Evolutionary conservation across 2,329 filamentous ascomycete genomes (phyloP).

Genomic region (Trichoderma pleuroti): DNA sequence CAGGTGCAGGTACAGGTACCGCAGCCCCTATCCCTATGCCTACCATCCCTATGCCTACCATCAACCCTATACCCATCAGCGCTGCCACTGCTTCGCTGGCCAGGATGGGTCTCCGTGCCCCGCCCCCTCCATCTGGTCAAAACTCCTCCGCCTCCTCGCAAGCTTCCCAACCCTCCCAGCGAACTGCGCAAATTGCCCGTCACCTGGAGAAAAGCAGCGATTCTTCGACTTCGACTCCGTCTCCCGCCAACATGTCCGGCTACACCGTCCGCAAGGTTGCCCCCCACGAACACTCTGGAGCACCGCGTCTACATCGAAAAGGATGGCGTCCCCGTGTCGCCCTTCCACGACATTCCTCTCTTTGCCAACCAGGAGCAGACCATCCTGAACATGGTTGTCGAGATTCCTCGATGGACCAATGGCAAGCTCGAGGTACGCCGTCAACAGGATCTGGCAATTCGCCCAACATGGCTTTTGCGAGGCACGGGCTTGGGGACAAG

Average conservation of each 20-base stretch:
- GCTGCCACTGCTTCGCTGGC: neutral
- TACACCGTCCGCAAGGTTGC: conserved; percentile 86
- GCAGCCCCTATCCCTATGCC: neutral
- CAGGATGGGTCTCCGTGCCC: conserved; percentile 33
- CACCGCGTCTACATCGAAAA: conserved; percentile 98
- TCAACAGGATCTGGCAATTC: neutral
- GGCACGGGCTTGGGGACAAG: neutral
- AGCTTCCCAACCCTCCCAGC: conserved; percentile 45
- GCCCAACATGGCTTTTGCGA: neutral
- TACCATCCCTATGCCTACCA: neutral
- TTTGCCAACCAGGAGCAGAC: conserved; percentile 96
- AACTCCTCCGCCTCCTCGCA: conserved; percentile 25
- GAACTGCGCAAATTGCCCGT: conserved; percentile 53
- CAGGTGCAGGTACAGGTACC: neutral
- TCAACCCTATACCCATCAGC: neutral
- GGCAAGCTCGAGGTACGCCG: conserved; percentile 91
- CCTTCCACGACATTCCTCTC: conserved; percentile 98
- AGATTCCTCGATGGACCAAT: conserved; percentile 99
- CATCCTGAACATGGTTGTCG: conserved; percentile 97
- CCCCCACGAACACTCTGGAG: conserved; percentile 87
- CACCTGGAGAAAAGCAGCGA: conserved; percentile 37
- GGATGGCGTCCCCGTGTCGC: conserved; percentile 88
- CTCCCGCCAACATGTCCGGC: conserved; percentile 48
- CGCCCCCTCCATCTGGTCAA: conserved; percentile 37
- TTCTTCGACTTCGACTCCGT: conserved; percentile 25